Conservation (phyloP, 2,329 filamentous ascomycete species). For the Epichloe scottii region DNA sequence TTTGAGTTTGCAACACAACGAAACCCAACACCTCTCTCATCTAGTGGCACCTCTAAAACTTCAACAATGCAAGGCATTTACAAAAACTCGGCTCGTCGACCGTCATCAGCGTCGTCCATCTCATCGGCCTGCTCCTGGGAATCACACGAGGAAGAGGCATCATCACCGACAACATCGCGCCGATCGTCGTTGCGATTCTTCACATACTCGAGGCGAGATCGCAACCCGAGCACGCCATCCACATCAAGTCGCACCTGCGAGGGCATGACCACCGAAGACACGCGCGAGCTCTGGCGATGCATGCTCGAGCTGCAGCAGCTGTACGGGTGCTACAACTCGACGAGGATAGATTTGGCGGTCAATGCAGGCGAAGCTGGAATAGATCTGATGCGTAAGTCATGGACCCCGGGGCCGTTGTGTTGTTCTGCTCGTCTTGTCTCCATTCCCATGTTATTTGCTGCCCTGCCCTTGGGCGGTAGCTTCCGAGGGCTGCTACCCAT, state of each 20-base stretch:
- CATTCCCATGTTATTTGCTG: neutral
- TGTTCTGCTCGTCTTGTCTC: neutral
- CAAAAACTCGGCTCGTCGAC: neutral
- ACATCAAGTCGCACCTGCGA: conserved; percentile 18
- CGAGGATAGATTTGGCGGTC: conserved; percentile 34
- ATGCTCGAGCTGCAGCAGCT: conserved; percentile 35
- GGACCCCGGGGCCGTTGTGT: neutral
- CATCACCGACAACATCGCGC: conserved; percentile 11
- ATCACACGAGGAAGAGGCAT: neutral
- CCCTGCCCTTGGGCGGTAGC: neutral
- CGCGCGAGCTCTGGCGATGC: conserved; percentile 31
- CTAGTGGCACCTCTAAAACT: neutral
- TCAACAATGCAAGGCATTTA: neutral
- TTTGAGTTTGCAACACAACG: neutral
- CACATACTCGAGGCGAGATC: neutral
- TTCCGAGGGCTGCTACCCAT: neutral
- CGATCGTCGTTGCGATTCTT: conserved; percentile 11
- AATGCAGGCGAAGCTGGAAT: conserved; percentile 27
- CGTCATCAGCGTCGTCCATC: conserved; percentile 3
- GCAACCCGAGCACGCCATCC: conserved; percentile 8
- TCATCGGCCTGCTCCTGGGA: conserved; percentile 1
- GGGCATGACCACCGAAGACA: conserved; percentile 25
- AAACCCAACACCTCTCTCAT: neutral
- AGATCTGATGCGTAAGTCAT: conserved; percentile 31
- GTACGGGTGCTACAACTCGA: conserved; percentile 37